Percentiles rank a stretch among this genome's conserved stretches.
phyloP scores from a whole-genome alignment of 2,329 filamentous ascomycete species.

The Colletotrichum cuscutae region DNA sequence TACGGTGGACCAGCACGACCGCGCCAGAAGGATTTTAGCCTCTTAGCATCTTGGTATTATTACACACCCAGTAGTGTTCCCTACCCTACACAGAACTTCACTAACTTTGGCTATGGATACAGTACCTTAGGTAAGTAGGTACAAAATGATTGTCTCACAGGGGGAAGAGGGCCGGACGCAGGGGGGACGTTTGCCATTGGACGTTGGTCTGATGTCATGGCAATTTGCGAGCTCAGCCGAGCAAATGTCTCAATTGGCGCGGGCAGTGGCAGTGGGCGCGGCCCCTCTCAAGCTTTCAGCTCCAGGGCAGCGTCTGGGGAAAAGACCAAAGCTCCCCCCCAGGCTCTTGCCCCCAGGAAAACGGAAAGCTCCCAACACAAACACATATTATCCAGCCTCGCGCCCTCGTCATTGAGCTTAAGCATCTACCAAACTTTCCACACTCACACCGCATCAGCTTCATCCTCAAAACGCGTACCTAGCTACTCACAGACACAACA shows the following conservation, averaged over 20 bases:
- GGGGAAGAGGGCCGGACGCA: not conserved
- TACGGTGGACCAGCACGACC: not conserved
- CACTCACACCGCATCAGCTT: not conserved
- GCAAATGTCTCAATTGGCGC: slow-evolving; percentile 28
- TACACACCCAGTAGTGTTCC: too few relatives aligned
- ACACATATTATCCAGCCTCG: not conserved
- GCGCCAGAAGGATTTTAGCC: not conserved
- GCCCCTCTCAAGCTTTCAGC: slow-evolving; percentile 24
- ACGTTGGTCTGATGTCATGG: slow-evolving; percentile 32
- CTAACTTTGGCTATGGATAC: too few relatives aligned
- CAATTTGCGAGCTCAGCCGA: slow-evolving; percentile 23
- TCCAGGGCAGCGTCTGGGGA: not conserved
- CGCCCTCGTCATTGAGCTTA: not conserved
- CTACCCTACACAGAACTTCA: too few relatives aligned
- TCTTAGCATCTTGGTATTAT: too few relatives aligned
- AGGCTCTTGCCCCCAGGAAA: not conserved
- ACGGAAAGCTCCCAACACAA: not conserved
- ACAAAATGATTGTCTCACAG: slow-evolving; percentile 17
- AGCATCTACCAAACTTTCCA: not conserved
- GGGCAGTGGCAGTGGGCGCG: not conserved
- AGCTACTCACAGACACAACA: slow-evolving; percentile 10
- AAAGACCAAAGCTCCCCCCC: slow-evolving; percentile 7
- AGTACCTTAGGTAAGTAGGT: not conserved
- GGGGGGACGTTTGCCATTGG: not conserved
- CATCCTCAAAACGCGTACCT: not conserved